Percentiles rank a stretch among this genome's conserved stretches.
These are phyloP conservation scores for Candida oleophila DNA, from an alignment of 805 yeast genomes.

Conservation along the genomic window DNA sequence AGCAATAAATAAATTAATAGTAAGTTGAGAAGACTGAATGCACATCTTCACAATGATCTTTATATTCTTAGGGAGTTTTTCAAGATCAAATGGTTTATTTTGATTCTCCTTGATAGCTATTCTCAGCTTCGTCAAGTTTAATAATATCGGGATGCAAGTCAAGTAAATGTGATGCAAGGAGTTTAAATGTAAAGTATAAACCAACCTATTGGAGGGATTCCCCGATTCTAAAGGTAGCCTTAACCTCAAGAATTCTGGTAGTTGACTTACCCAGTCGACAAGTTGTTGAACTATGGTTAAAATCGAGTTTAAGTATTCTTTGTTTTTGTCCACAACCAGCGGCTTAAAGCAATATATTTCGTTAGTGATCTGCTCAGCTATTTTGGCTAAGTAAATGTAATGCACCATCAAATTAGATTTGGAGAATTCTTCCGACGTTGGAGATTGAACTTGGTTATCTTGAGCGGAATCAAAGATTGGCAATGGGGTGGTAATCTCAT, in stretches of 20 bases:
- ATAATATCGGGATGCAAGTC: constrained; percentile 23
- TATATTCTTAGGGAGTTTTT: constrained; percentile 20
- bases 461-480: background rate
- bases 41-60: constrained; percentile 14
- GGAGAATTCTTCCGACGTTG: constrained; percentile 11
- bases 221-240: constrained; percentile 11
- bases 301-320: constrained; percentile 14
- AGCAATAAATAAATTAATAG: constrained; percentile 23
- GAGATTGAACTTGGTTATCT: background rate
- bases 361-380: constrained; percentile 21
- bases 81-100: constrained; percentile 5
- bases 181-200: constrained; percentile 26
- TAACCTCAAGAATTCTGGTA: constrained; percentile 19
- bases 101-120: constrained; percentile 1
- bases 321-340: constrained; percentile 15
- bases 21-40: constrained; percentile 20
- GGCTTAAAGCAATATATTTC: constrained; percentile 18
- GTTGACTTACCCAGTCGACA: constrained; percentile 19
- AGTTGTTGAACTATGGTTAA: constrained; percentile 15
- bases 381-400: constrained; percentile 23
- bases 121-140: constrained; percentile 18
- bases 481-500: constrained; percentile 16
- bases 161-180: constrained; percentile 27
- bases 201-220: constrained; percentile 14
- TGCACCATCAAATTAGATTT: constrained; percentile 13